phyloP scores from a whole-genome alignment of 2,329 filamentous ascomycete genomes.

The Gliomastix tumulicola region DNA sequence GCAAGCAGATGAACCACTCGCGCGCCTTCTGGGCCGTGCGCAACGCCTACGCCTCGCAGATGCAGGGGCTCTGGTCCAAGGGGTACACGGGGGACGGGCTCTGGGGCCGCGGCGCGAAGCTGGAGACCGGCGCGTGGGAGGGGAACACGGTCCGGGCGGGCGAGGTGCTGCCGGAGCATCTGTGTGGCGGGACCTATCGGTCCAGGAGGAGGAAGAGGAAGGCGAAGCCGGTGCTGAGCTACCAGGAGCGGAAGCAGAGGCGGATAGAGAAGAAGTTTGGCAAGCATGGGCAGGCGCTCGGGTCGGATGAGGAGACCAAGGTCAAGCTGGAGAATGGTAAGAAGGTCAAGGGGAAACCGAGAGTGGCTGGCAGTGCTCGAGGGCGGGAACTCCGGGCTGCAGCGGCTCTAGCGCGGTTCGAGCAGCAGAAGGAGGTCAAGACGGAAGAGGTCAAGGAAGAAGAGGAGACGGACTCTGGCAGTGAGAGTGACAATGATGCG shows the following conservation, averaged over 20 bases:
- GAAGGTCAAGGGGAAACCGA: slow-evolving; percentile 55
- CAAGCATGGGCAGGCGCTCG: slow-evolving; percentile 58
- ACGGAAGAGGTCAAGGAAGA: slow-evolving; percentile 10
- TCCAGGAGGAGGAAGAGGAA: slow-evolving; percentile 51
- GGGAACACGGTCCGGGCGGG: slow-evolving; percentile 41
- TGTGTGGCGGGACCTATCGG: slow-evolving; percentile 76
- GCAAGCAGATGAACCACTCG: slow-evolving; percentile 87
- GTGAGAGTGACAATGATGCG: slow-evolving; percentile 42
- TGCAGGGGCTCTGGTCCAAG: slow-evolving; percentile 63
- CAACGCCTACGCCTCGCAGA: slow-evolving; percentile 63
- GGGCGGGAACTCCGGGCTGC: slow-evolving; percentile 71
- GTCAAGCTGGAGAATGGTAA: slow-evolving; percentile 61
- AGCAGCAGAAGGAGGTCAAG: slow-evolving; percentile 43
- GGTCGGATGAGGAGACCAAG: slow-evolving; percentile 61
- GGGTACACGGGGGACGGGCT: slow-evolving; percentile 75
- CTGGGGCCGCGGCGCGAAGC: slow-evolving; percentile 65
- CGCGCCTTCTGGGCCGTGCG: slow-evolving; percentile 74
- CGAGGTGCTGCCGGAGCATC: slow-evolving; percentile 59
- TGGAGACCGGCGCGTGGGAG: slow-evolving; percentile 56
- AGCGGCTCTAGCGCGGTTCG: slow-evolving; percentile 69
- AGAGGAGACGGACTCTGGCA: slow-evolving; percentile 30
- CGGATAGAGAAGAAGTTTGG: slow-evolving; percentile 74
- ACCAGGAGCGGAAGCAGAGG: slow-evolving; percentile 66
- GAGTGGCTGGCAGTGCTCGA: slow-evolving; percentile 67
- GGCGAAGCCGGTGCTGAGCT: slow-evolving; percentile 45